Percentiles rank a stretch among this genome's conserved stretches.
Evolutionary conservation across 192 early-diverging fungal genomes (phyloP).

Genomic region (Podila epigama): DNA sequence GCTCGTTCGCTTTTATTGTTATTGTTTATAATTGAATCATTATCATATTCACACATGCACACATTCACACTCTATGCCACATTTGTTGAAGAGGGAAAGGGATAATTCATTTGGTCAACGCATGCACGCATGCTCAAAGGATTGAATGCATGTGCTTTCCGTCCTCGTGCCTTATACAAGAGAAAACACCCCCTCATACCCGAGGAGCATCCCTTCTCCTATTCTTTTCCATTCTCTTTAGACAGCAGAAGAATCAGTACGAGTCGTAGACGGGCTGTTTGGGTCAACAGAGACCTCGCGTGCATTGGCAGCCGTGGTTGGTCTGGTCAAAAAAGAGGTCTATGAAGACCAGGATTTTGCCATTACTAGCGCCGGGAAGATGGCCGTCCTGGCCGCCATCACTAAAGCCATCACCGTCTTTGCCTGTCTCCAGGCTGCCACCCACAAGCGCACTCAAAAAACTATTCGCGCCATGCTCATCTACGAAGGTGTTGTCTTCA

Average conservation of each 20-base stretch:
- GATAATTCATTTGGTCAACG: no score
- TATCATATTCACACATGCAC: no score
- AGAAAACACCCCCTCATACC: neutral
- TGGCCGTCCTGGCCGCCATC: constrained; percentile 74
- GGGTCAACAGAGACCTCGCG: constrained; percentile 94
- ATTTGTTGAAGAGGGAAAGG: no score
- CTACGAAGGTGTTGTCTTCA: constrained; percentile 69
- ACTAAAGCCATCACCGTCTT: constrained; percentile 88
- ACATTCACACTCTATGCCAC: no score
- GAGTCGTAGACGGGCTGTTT: constrained; percentile 93
- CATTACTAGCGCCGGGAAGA: constrained; percentile 65
- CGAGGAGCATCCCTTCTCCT: no score
- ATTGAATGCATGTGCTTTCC: no score
- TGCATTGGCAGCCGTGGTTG: constrained; percentile 82
- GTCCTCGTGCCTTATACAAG: neutral
- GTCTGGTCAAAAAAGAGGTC: constrained; percentile 78
- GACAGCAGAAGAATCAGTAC: constrained; percentile 89
- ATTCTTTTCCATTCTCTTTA: constrained; percentile 25
- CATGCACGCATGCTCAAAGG: no score
- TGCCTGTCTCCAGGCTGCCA: constrained; percentile 85
- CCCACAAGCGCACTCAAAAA: constrained; percentile 63
- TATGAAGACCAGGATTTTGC: constrained; percentile 72
- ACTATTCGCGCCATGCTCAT: constrained; percentile 54
- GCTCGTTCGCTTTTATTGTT: no score
- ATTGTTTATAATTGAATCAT: no score